Base-by-base conservation (phyloP, 78 protist species). In the slime mould (Dictyostelium discoideum) region DNA sequence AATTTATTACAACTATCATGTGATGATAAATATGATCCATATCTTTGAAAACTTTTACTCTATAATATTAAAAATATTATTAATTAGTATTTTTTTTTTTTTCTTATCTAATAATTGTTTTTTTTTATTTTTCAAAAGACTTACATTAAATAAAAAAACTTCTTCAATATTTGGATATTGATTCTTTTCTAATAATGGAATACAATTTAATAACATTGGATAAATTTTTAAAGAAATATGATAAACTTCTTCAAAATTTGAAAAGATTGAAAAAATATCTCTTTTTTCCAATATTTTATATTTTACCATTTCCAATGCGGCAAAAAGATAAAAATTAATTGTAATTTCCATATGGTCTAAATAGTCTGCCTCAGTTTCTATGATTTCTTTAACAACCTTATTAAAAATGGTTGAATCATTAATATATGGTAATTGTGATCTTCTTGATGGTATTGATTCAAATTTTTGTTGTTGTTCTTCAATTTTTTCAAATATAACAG, bases 281-380 rank as follows among this genome's bases (percentile, higher is more conserved):
- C 50, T 46, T 42, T 46, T 20, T 9, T 16, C 60, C 20, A 78
- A 46, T 18, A 87, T 26, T 54, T 29, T 54, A 42, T 20, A 11
- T 9, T 50, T 79, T 16, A n/a, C 37, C 57, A 82, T 22, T 50
- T 82, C 88, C 5, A 16, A 18, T 11, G 84, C 3, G 6, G 88
- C 50, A 82, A 32, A 69, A 54, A 54, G 26, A 22, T 90, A 90
- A 40, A 65, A 39, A 2, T 80, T 54, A 4, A 90, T 82, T 1
- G 60, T 65, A 13, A 82, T 83, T 6, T 80, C 77, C 6, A 90
- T 57, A 54, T 90, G 87, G 37, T 82, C 87, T 7, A 90, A 22
- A 82, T 90, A 90, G 48, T 90, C 95, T n/a, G 87, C 87, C 14
- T 90, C 95, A 8, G 95, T 90, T 82, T 90, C 95, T 24, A 90